These are phyloP conservation scores for Plasmopara muralis DNA, from an alignment of 352 stramenopile genomes.

Conservation along the genomic window DNA sequence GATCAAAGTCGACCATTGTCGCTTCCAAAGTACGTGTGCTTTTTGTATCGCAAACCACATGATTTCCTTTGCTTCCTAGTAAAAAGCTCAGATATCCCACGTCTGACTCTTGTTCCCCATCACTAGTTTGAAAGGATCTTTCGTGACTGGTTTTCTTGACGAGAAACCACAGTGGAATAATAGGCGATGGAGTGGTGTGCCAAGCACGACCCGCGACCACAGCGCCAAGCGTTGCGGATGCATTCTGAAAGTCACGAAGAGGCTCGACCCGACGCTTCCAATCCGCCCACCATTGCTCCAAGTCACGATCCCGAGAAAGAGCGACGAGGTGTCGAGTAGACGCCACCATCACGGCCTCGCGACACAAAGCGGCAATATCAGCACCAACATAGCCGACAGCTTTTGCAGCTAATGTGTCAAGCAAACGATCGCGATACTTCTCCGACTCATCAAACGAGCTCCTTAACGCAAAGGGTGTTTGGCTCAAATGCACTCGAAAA, in stretches of 20 bases:
- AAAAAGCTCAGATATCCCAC: conserved; percentile 45
- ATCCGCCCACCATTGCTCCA: conserved; percentile 51
- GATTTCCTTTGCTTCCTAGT: conserved; percentile 16
- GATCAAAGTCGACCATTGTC: conserved; percentile 65
- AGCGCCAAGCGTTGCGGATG: conserved; percentile 29
- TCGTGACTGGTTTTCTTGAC: conserved; percentile 22
- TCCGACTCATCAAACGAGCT: conserved; percentile 7
- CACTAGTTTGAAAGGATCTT: not conserved
- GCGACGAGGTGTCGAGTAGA: conserved; percentile 59
- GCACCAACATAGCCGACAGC: conserved; percentile 74
- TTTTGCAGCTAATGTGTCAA: conserved; percentile 35
- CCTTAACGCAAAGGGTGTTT: conserved; percentile 34
- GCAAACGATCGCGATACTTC: conserved; percentile 23
- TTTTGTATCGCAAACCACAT: not conserved
- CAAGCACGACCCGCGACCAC: conserved; percentile 50
- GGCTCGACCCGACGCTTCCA: conserved; percentile 43
- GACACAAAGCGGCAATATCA: conserved; percentile 71
- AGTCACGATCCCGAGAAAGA: conserved; percentile 38
- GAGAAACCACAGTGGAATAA: conserved; percentile 72
- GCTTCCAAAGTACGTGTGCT: conserved; percentile 32
- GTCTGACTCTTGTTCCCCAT: conserved; percentile 2
- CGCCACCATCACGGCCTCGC: conserved; percentile 61
- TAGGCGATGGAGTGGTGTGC: conserved; percentile 46
- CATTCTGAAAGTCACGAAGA: conserved; percentile 18
- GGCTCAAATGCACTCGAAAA: conserved; percentile 48